These are phyloP conservation scores for Zhuliangozyma blackwelliae DNA, from an alignment of 1,139 yeast species.

Conservation along the genomic window DNA sequence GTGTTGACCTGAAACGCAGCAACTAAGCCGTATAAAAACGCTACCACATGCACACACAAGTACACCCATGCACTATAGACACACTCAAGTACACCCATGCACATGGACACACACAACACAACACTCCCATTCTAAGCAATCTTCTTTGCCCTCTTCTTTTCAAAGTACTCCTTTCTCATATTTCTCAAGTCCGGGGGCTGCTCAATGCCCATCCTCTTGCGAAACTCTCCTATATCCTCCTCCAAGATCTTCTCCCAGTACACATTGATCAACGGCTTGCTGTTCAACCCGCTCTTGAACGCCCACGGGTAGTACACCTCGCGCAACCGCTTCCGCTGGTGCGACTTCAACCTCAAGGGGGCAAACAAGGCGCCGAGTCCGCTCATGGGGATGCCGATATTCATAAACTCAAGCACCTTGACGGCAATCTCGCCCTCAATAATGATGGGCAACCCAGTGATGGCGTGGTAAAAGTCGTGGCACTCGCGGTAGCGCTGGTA, in stretches of 20 bases:
- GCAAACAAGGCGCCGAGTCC: constrained; percentile 88
- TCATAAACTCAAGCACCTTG: constrained; percentile 87
- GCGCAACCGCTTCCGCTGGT: constrained; percentile 50
- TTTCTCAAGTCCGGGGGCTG: constrained; percentile 73
- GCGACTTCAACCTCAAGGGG: constrained; percentile 61
- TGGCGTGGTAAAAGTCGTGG: constrained; percentile 93
- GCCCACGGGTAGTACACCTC: constrained; percentile 90
- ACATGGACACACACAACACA: too few species aligned
- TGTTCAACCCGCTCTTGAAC: constrained; percentile 62
- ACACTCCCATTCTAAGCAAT: too few species aligned
- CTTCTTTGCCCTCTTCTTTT: constrained; percentile 24
- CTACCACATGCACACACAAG: too few species aligned
- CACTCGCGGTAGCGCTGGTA: constrained; percentile 93
- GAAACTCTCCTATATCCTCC: constrained; percentile 65
- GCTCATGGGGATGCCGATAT: constrained; percentile 93
- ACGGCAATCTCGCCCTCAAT: constrained; percentile 95
- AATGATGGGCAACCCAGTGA: constrained; percentile 84
- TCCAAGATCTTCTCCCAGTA: constrained; percentile 89
- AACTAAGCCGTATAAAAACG: too few species aligned
- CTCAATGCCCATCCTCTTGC: constrained; percentile 68
- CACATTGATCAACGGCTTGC: constrained; percentile 78
- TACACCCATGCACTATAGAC: too few species aligned
- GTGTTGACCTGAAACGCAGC: too few species aligned
- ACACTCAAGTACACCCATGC: too few species aligned
- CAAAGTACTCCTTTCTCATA: constrained; percentile 46